Conservation (phyloP, 1,139 yeast species). For the Candida sp. region DNA sequence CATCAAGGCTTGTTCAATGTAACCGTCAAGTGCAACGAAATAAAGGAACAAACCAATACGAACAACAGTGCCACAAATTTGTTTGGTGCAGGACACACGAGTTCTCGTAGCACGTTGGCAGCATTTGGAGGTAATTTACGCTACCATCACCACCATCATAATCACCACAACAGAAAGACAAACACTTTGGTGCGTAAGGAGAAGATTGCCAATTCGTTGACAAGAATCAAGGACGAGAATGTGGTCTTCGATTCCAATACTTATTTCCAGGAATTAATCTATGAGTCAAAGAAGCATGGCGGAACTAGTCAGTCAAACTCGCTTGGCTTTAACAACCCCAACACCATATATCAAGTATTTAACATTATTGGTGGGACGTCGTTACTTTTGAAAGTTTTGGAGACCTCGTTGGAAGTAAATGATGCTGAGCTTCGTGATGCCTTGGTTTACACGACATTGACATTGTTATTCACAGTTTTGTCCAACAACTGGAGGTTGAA, state of each 20-base stretch:
- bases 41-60: constrained; percentile 17
- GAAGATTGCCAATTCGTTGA: constrained; percentile 24
- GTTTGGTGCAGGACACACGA: constrained; percentile 1
- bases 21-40: constrained; percentile 25
- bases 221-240: constrained; percentile 26
- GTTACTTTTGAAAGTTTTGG: constrained; percentile 34
- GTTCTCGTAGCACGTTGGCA: constrained; percentile 13
- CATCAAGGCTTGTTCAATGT: constrained; percentile 30
- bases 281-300: constrained; percentile 10
- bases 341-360: constrained; percentile 34
- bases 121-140: constrained; percentile 3
- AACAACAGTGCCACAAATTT: constrained; percentile 1
- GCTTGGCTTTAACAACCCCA: constrained; percentile 22
- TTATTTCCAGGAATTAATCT: constrained; percentile 15
- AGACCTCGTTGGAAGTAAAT: constrained; percentile 23
- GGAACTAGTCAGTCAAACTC: constrained; percentile 15
- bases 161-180: not conserved
- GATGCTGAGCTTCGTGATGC: constrained; percentile 19
- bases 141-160: not conserved
- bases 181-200: constrained; percentile 7
- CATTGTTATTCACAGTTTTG: constrained; percentile 30
- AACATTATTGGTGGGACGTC: constrained; percentile 43
- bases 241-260: constrained; percentile 38
- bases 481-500: constrained; percentile 40
- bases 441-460: constrained; percentile 25